A percentile compares a stretch with the other conserved stretches of the same genome.
Conservation (phyloP, 73 alveolate genomes). For the Paraurostyla sp. region DNA sequence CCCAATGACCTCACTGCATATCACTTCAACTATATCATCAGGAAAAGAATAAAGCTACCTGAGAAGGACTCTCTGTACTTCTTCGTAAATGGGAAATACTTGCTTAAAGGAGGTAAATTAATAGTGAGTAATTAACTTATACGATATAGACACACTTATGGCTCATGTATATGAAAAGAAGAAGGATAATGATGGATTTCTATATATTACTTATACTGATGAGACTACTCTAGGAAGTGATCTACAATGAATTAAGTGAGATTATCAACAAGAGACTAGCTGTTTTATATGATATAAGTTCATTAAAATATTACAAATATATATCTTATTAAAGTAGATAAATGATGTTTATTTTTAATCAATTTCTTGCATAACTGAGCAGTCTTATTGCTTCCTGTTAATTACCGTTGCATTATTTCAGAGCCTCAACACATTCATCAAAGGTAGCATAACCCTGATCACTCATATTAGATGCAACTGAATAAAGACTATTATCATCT, state of each 20-base stretch:
- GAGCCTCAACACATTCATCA: background rate
- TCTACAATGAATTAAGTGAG: background rate
- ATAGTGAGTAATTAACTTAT: background rate
- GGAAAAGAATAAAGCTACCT: slow-evolving; percentile 80
- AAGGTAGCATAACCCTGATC: background rate
- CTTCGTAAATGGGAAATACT: slow-evolving; percentile 78
- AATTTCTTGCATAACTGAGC: background rate
- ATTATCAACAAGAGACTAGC: too few species aligned
- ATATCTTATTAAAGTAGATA: too few species aligned
- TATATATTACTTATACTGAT: slow-evolving; percentile 84
- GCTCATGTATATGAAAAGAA: slow-evolving; percentile 79
- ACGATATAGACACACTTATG: slow-evolving; percentile 75
- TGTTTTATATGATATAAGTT: too few species aligned
- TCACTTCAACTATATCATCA: slow-evolving; percentile 82
- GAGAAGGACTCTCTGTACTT: slow-evolving; percentile 81
- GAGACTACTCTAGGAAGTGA: slow-evolving; percentile 72
- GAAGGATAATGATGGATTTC: slow-evolving; percentile 82
- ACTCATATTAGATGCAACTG: background rate
- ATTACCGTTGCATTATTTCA: background rate
- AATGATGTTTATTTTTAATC: too few species aligned
- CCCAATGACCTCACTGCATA: slow-evolving; percentile 81
- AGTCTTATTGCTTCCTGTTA: background rate
- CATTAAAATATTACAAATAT: background rate
- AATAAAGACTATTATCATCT: background rate
- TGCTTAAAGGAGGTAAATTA: slow-evolving; percentile 76